phyloP scores from a whole-genome alignment of 1,139 yeast species.

The Candida frijolesensis region DNA sequence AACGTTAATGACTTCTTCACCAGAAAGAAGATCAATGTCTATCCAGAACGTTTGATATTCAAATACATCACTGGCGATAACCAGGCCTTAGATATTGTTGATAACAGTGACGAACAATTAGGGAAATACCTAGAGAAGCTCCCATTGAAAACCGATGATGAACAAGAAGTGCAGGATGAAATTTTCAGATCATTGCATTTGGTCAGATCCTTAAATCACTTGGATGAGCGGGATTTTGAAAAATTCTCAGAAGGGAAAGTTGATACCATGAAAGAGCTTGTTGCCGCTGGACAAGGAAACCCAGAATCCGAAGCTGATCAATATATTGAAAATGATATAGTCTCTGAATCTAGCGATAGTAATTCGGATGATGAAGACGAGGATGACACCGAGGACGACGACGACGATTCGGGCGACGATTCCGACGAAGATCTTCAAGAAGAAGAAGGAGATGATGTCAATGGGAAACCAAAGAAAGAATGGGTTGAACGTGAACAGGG shows the following conservation, averaged over 20 bases:
- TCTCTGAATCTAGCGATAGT: slow-evolving; percentile 1
- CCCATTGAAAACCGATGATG: slow-evolving; percentile 52
- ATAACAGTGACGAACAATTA: slow-evolving; percentile 46
- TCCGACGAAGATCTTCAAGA: slow-evolving; percentile 32
- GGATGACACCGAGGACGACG: slow-evolving; percentile 20
- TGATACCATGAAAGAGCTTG: slow-evolving; percentile 68
- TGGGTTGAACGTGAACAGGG: slow-evolving; percentile 45
- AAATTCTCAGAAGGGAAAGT: slow-evolving; percentile 81
- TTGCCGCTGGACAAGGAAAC: slow-evolving; percentile 31
- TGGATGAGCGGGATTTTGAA: slow-evolving; percentile 87
- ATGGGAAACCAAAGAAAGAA: slow-evolving; percentile 27
- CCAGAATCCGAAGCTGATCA: neutral
- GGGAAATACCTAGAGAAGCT: slow-evolving; percentile 41
- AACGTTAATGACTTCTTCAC: slow-evolving; percentile 88
- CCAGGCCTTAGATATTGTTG: slow-evolving; percentile 33
- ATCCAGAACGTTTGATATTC: slow-evolving; percentile 81
- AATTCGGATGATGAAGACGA: neutral
- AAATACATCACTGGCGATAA: slow-evolving; percentile 60
- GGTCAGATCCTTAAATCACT: slow-evolving; percentile 70
- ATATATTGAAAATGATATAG: slow-evolving; percentile 19
- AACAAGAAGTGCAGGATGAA: slow-evolving; percentile 67
- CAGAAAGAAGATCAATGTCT: slow-evolving; percentile 68
- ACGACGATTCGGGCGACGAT: slow-evolving; percentile 31
- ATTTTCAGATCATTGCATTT: slow-evolving; percentile 86
- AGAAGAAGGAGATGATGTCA: slow-evolving; percentile 31